phyloP scores from a whole-genome alignment of 2,329 filamentous ascomycete species.

The Phaeosphaeriaceae sp. region DNA sequence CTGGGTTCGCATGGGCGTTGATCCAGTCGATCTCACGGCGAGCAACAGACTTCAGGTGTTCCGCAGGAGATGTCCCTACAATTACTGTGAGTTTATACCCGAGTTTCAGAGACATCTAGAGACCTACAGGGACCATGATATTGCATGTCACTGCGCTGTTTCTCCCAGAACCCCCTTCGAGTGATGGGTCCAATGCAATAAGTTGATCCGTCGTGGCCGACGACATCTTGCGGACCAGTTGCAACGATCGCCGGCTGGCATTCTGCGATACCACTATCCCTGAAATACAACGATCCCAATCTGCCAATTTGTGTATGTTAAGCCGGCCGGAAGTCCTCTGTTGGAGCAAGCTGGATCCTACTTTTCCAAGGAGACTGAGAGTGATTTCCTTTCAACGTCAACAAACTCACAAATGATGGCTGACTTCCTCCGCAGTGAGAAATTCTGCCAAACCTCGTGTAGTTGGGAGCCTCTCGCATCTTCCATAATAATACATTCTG shows the following conservation, averaged over 20 bases:
- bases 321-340: conserved; percentile 15
- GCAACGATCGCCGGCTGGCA: conserved; percentile 39
- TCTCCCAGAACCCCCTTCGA: conserved; percentile 31
- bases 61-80: conserved; percentile 29
- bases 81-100: conserved; percentile 9
- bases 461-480: conserved; percentile 32
- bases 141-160: conserved; percentile 30
- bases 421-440: conserved; percentile 22
- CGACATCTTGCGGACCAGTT: conserved; percentile 22
- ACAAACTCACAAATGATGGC: conserved; percentile 36
- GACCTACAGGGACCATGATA: conserved; percentile 32
- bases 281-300: conserved; percentile 30
- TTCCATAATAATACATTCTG: conserved; percentile 44
- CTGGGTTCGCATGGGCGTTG: conserved; percentile 29
- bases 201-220: conserved; percentile 17
- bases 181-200: conserved; percentile 34
- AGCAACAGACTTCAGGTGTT: conserved; percentile 39
- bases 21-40: conserved; percentile 45
- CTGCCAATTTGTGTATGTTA: conserved; percentile 24
- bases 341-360: conserved; percentile 25
- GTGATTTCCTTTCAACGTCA: conserved; percentile 37
- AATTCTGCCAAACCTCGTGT: conserved; percentile 29
- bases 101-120: conserved; percentile 3
- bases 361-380: conserved; percentile 36
- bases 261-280: conserved; percentile 28